Percentiles rank a stretch among this genome's conserved stretches.
phyloP scores from a whole-genome alignment of 2,329 filamentous ascomycete genomes.

The Chaetothyriales sp. region DNA sequence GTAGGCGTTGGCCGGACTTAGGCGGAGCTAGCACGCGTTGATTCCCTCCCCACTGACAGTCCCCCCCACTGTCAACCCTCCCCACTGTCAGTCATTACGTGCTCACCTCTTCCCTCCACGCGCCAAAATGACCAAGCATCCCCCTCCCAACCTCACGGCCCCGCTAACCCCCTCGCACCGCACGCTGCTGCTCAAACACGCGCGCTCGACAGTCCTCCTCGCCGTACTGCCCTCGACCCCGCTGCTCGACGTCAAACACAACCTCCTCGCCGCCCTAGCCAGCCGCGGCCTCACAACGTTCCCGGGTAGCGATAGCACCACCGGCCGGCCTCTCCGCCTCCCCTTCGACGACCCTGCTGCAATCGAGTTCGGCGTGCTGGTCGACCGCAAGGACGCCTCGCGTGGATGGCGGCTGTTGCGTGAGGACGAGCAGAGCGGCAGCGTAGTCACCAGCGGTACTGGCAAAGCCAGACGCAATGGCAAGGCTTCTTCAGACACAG shows the following conservation, averaged over 20 bases:
- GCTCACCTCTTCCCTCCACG: not conserved
- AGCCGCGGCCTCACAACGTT: conserved; percentile 26
- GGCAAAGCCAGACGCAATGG: conserved; percentile 16
- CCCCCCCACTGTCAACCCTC: not conserved
- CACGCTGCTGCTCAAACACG: conserved; percentile 60
- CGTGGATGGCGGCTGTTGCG: conserved; percentile 37
- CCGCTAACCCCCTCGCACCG: conserved; percentile 35
- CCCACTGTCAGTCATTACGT: not conserved
- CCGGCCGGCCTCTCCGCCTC: conserved; percentile 24
- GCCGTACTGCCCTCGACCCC: conserved; percentile 47
- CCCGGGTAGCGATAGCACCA: conserved; percentile 29
- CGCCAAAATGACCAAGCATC: not conserved
- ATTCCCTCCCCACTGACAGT: not conserved
- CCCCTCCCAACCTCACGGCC: conserved; percentile 3
- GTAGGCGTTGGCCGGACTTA: too few relatives aligned
- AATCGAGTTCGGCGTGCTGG: conserved; percentile 35
- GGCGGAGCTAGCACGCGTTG: too few relatives aligned
- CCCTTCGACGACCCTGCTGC: conserved; percentile 26
- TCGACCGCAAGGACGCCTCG: conserved; percentile 34
- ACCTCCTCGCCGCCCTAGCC: conserved; percentile 45
- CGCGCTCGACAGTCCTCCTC: conserved; percentile 56
- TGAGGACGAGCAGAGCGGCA: conserved; percentile 18
- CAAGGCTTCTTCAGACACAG: conserved; percentile 21
- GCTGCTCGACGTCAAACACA: conserved; percentile 37
- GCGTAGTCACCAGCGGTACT: conserved; percentile 10